Base-by-base conservation (phyloP, 257 asterid genomes). In the Solanum bulbocastanum region DNA sequence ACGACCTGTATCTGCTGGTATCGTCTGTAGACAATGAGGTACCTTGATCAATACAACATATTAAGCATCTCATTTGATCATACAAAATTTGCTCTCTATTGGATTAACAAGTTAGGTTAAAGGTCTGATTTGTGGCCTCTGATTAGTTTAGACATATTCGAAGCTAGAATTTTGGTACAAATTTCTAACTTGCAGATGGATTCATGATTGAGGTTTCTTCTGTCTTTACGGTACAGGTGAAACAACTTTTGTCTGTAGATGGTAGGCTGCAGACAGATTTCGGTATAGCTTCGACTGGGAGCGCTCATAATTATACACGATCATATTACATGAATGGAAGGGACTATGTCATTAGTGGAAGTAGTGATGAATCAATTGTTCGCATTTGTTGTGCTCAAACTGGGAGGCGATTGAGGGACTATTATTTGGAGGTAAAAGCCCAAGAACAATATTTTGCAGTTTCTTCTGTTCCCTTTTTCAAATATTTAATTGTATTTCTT, bases 1-100 rank as follows among this genome's bases (percentile, higher is more conserved):
- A 96, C 40, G 99, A 96, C 91, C 98, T 91, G 87, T 96, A 95
- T 91, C 93, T 95, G 33, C 91, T 95, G 39, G 96, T 95, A 20
- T 96, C 98, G 4, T 93, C 97, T 22, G 94, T 96, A n/a, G 99
- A 96, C 91, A 96, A 96, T 76, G 98, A 96, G 98, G 98, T 96
- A 92, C 16, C 3, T 10, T 10, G 20, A 8, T 35, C 52, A 39
- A 60, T 84, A 49, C 66, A 58, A 58, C 66, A 58, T 37, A 78
- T 35, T 39, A 85, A 13, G 37, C 2, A 81, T 81, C 69, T 81
- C 42, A 30, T 81, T 81, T 46, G 30, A 49, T 46, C 30, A 8
- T 81, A 46, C 68, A 35, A 44, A 81, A 30, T 81, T 27, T 27
- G 16, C 68, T 46, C 46, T n/a, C 30, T 60, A 4, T 46, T 46